These are phyloP conservation scores for Fusarium sp. DNA, from an alignment of 2,329 filamentous ascomycete genomes.

Conservation along the genomic window DNA sequence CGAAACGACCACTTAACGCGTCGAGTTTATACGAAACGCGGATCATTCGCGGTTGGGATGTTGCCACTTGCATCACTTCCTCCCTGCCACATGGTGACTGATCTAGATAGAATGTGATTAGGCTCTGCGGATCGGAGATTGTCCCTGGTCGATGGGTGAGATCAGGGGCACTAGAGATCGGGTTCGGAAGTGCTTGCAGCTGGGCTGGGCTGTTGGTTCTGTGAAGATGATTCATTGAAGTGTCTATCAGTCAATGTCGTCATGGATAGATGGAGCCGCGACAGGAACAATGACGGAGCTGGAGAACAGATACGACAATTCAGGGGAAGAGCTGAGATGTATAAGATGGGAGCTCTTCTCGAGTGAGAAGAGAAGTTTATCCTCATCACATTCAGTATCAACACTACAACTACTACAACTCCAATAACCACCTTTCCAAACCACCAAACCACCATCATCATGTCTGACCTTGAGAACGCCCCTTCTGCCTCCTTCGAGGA, in stretches of 20 bases:
- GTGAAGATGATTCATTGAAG: slow-evolving; percentile 38
- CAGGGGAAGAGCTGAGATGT: not conserved
- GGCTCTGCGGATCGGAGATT: slow-evolving; percentile 20
- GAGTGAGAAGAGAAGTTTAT: accelerated
- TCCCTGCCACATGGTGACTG: slow-evolving; percentile 22
- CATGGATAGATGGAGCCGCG: slow-evolving; percentile 28
- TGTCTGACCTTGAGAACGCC: slow-evolving; percentile 30
- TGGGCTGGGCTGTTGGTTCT: slow-evolving; percentile 10
- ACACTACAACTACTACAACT: not conserved
- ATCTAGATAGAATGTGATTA: slow-evolving; percentile 14
- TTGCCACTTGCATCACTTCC: slow-evolving; percentile 25
- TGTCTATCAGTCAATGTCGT: slow-evolving; percentile 37
- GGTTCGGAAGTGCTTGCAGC: slow-evolving; percentile 19
- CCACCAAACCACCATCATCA: not conserved
- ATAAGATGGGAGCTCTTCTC: slow-evolving; percentile 20
- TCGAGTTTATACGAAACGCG: not conserved
- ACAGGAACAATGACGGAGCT: slow-evolving; percentile 24
- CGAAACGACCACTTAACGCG: slow-evolving; percentile 1
- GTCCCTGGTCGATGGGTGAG: not conserved
- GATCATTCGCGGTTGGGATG: not conserved
- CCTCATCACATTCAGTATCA: not conserved
- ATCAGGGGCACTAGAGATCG: slow-evolving; percentile 18
- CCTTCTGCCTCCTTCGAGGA: slow-evolving; percentile 30
- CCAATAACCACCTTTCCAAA: not conserved
- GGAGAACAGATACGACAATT: not conserved